Percentiles rank a stretch among this genome's conserved stretches.
phyloP scores from a whole-genome alignment of 2,329 filamentous ascomycete species.

The Teratosphaeria destructans region DNA sequence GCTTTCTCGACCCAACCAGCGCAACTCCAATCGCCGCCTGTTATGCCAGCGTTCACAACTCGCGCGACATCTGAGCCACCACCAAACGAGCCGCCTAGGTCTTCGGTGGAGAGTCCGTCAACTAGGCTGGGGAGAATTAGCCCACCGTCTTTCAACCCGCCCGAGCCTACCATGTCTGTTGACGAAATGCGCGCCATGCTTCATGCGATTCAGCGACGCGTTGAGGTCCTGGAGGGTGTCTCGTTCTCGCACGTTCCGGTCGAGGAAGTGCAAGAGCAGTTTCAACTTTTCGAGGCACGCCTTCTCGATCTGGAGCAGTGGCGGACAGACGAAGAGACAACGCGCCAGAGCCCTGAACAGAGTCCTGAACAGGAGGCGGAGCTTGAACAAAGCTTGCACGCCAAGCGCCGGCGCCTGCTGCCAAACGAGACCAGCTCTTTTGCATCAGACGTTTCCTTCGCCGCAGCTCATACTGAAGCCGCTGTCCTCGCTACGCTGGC shows the following conservation, averaged over 20 bases:
- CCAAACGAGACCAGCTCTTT: slow-evolving; percentile 29
- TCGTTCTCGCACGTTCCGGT: slow-evolving; percentile 58
- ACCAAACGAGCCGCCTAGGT: not conserved
- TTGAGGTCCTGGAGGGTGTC: slow-evolving; percentile 59
- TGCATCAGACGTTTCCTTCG: slow-evolving; percentile 29
- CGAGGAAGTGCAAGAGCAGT: slow-evolving; percentile 58
- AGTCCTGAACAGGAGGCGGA: slow-evolving; percentile 16
- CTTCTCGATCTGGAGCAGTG: slow-evolving; percentile 58
- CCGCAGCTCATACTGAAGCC: slow-evolving; percentile 24
- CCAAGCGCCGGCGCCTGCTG: slow-evolving; percentile 21
- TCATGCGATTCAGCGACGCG: slow-evolving; percentile 41
- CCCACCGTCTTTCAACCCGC: slow-evolving; percentile 1
- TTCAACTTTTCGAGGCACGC: slow-evolving; percentile 57
- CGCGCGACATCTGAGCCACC: not conserved
- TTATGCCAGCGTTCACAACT: not conserved
- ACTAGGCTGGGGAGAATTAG: not conserved
- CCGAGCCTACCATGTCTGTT: slow-evolving; percentile 29
- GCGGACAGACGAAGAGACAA: slow-evolving; percentile 19
- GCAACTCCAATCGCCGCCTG: not conserved
- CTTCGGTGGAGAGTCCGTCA: not conserved
- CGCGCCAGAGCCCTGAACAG: slow-evolving; percentile 2
- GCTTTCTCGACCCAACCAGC: slow-evolving; percentile 1
- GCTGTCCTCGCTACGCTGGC: slow-evolving; percentile 24
- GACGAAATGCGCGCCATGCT: slow-evolving; percentile 40
- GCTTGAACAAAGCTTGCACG: slow-evolving; percentile 18